A percentile compares a stretch with the other conserved stretches of the same genome.
phyloP scores from a whole-genome alignment of 139 green algal species.

The Closterium sp. region DNA sequence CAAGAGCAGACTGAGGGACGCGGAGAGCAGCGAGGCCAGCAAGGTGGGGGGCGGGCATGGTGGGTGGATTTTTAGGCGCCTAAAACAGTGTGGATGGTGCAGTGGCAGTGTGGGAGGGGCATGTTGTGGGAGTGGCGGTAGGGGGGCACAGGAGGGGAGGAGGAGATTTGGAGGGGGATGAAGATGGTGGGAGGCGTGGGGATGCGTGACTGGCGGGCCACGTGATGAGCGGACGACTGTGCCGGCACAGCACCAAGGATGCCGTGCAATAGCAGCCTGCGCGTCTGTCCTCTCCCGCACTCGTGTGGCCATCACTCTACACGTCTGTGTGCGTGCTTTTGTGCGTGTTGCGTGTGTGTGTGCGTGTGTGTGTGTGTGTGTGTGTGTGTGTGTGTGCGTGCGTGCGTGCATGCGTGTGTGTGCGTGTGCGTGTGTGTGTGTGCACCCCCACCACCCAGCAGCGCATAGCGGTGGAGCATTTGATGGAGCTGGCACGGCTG shows the following conservation, averaged over 20 bases:
- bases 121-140: neutral
- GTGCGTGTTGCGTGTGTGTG: neutral
- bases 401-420: neutral
- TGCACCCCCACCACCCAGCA: too few relatives aligned
- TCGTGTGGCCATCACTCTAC: too few relatives aligned
- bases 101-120: too few relatives aligned
- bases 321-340: too few relatives aligned
- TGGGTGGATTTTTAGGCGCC: neutral
- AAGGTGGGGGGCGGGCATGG: neutral
- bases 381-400: too few relatives aligned
- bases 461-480: neutral
- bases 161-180: neutral
- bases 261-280: too few relatives aligned
- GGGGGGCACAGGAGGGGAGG: neutral
- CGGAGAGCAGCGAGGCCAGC: neutral
- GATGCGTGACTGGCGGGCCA: too few relatives aligned
- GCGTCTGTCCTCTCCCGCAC: too few relatives aligned
- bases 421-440: too few relatives aligned
- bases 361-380: neutral
- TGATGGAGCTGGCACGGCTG: neutral
- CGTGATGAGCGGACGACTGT: neutral
- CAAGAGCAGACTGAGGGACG: neutral
- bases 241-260: too few relatives aligned
- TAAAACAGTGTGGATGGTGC: neutral
- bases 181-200: neutral